Evolutionary conservation across 2,329 filamentous ascomycete genomes (phyloP), one percentile per base, ranked within the genome.

Genomic region (Epichloe brachyelytri): DNA sequence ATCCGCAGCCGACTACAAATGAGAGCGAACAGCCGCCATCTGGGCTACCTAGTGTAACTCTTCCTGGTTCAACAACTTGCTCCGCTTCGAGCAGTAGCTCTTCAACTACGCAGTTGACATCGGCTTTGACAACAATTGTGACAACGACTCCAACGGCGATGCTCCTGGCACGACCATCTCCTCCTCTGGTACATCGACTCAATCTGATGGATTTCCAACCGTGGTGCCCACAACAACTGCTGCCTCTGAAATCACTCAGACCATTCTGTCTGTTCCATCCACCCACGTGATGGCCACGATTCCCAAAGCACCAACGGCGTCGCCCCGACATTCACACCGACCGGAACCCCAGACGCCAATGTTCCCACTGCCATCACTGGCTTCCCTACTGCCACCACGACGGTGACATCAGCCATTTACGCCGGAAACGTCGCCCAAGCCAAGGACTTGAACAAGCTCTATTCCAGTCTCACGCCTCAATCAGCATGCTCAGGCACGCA

Each of bases 401-500:
- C 68, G 2, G 67, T 77, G 3, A 59, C 70, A 1, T 59, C 73
- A 1, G 62, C 65, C 7, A 61, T 66, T 3, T 71, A 74, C 49
- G 68, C 69, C 2, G 63, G 61, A 49, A 77, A 78, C 55, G 65
- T 80, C 19, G 66, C 65, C 10, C 56, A 66, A 37, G 73, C 75
- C 10, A 62, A 65, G 40, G 52, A 62, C 3, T 71, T 75, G 57
- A 82, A 82, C 60, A 55, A 63, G 10, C 54, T 73, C 22, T 79
- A 76, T 54, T 65, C 67, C 26, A 60, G 57, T 1, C 63, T 77
- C 36, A 73, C 69, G 1, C 63, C 68, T 5, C 56, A 71, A 19
- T 73, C 75, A 3, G 66, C 72, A 48, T 82, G 79, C 58, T 59
- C 57, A 0, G 49, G 59, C 1, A 66, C 66, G 26, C 73, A 80